A percentile compares a stretch with the other conserved stretches of the same genome.
These are phyloP conservation scores for Escallonia rubra DNA, from an alignment of 129 eudicot species.

Conservation along the genomic window DNA sequence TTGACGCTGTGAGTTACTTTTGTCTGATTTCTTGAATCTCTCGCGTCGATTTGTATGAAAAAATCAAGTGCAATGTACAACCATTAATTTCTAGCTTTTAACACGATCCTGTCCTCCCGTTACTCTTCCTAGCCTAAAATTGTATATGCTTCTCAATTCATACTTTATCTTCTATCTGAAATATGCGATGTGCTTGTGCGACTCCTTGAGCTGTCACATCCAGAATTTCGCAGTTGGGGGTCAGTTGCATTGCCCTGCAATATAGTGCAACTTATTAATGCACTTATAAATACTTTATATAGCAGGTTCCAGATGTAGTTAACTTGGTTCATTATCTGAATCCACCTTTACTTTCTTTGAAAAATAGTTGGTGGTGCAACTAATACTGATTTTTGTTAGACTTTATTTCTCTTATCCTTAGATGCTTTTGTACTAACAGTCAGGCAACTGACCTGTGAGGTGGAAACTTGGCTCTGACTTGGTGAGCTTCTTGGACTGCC, in stretches of 20 bases:
- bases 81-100: neutral
- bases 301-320: no score
- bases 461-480: neutral
- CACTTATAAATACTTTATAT: no score
- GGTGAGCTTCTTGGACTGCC: neutral
- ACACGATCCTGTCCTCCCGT: neutral
- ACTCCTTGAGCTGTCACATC: conserved; percentile 6
- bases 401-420: neutral
- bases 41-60: neutral
- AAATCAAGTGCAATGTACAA: neutral
- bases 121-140: neutral
- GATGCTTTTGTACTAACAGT: neutral
- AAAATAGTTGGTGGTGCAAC: no score
- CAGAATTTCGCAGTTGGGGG: conserved; percentile 9
- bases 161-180: conserved; percentile 3
- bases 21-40: no score
- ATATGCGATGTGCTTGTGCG: neutral
- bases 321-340: no score
- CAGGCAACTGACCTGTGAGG: conserved; percentile 20
- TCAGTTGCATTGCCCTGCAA: conserved; percentile 13
- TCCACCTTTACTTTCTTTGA: no score
- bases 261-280: no score
- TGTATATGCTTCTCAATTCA: neutral
- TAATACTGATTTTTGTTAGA: no score
- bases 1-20: no score